A percentile compares a stretch with the other conserved stretches of the same genome.
These are phyloP conservation scores for Yamadazyma dushanensis DNA, from an alignment of 1,139 yeast genomes.

Conservation along the genomic window DNA sequence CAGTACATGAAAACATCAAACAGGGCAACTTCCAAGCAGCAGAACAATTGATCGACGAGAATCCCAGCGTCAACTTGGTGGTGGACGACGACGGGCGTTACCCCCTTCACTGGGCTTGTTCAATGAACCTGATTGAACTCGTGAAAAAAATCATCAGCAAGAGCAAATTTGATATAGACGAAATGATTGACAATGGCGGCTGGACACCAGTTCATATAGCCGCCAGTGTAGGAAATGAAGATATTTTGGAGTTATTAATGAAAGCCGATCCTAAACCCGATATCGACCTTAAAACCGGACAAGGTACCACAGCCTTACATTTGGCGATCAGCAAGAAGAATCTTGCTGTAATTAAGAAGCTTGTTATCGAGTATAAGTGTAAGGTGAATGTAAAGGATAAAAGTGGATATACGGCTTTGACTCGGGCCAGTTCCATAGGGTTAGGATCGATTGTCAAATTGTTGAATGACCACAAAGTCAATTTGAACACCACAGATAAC, in stretches of 20 bases:
- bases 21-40: slow-evolving; percentile 54
- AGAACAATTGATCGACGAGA: slow-evolving; percentile 44
- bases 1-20: slow-evolving; percentile 60
- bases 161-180: slow-evolving; percentile 59
- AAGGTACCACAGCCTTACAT: slow-evolving; percentile 77
- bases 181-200: slow-evolving; percentile 68
- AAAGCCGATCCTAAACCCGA: slow-evolving; percentile 31
- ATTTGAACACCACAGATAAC: slow-evolving; percentile 66
- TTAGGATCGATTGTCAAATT: slow-evolving; percentile 52
- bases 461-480: slow-evolving; percentile 55
- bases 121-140: slow-evolving; percentile 57
- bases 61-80: slow-evolving; percentile 45
- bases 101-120: slow-evolving; percentile 89
- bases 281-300: slow-evolving; percentile 51
- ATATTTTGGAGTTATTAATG: slow-evolving; percentile 46
- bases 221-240: slow-evolving; percentile 66
- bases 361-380: slow-evolving; percentile 55
- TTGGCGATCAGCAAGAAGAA: slow-evolving; percentile 74
- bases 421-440: slow-evolving; percentile 84
- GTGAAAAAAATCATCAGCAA: slow-evolving; percentile 26
- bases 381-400: slow-evolving; percentile 67
- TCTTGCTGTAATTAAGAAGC: slow-evolving; percentile 47
- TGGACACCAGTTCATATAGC: slow-evolving; percentile 91
- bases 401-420: slow-evolving; percentile 66
- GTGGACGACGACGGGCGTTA: slow-evolving; percentile 77